Percentiles rank a stretch among this genome's conserved stretches.
Evolutionary conservation across 805 yeast genomes (phyloP).

Genomic region (Yarrowia divulgata): DNA sequence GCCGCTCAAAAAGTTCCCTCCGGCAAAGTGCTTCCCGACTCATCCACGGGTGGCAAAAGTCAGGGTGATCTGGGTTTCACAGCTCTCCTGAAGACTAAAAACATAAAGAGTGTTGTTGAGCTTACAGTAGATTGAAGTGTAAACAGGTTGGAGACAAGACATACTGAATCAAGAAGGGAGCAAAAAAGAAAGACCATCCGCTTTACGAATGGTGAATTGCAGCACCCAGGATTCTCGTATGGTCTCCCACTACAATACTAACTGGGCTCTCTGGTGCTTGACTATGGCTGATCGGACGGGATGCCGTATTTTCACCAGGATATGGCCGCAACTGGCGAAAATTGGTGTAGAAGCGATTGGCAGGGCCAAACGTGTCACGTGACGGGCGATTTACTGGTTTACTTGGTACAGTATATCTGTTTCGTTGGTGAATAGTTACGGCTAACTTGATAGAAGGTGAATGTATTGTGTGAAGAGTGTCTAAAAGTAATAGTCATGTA

Average conservation of each 20-base stretch:
- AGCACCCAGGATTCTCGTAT: constrained; percentile 10
- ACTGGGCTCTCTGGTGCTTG: constrained; percentile 13
- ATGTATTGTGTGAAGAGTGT: too few species aligned
- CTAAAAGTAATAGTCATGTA: too few species aligned
- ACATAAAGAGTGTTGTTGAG: too few species aligned
- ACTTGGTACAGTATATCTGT: too few species aligned
- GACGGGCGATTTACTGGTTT: not conserved
- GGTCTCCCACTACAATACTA: constrained; percentile 16
- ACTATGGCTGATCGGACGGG: constrained; percentile 16
- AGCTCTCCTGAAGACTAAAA: too few species aligned
- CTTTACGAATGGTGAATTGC: not conserved
- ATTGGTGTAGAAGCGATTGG: not conserved
- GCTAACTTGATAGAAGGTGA: too few species aligned
- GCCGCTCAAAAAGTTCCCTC: not conserved
- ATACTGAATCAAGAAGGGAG: not conserved
- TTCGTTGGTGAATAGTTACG: too few species aligned
- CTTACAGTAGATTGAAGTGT: not conserved
- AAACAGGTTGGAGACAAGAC: not conserved
- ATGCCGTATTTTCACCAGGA: constrained; percentile 9
- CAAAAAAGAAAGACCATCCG: not conserved
- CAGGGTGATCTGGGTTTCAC: too few species aligned
- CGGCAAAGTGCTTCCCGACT: too few species aligned
- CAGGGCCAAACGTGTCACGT: not conserved
- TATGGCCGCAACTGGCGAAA: constrained; percentile 1
- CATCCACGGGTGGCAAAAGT: too few species aligned